phyloP scores from a whole-genome alignment of 495 filamentous ascomycete genomes.

The Podospora comata region DNA sequence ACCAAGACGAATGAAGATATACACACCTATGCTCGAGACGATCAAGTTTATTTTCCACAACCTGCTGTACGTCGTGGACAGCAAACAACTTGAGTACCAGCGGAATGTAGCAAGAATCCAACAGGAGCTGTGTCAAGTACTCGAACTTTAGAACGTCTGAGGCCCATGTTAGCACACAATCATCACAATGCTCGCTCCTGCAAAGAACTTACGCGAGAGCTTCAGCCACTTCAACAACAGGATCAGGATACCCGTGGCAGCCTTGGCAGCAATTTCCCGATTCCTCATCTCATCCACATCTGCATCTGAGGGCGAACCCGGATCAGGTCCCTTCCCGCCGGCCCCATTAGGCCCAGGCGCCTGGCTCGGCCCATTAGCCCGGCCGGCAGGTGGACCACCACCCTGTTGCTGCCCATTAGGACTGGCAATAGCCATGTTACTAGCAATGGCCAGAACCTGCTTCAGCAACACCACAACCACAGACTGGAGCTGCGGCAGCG shows the following conservation, averaged over 20 bases:
- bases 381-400: conserved; percentile 29
- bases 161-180: neutral
- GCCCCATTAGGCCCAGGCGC: conserved; percentile 25
- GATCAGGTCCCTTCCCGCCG: conserved; percentile 36
- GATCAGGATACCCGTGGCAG: conserved; percentile 79
- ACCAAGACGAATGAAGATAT: neutral
- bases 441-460: conserved; percentile 77
- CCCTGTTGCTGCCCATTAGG: conserved; percentile 27
- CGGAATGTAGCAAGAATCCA: conserved; percentile 92
- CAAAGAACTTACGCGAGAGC: conserved; percentile 68
- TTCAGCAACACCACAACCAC: conserved; percentile 92
- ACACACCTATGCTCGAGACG: conserved; percentile 73
- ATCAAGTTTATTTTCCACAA: conserved; percentile 82
- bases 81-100: conserved; percentile 89
- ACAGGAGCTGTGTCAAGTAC: conserved; percentile 85
- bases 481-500: conserved; percentile 83
- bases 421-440: conserved; percentile 38
- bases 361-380: conserved; percentile 36
- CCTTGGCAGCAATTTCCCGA: conserved; percentile 85
- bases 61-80: conserved; percentile 83
- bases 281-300: conserved; percentile 76
- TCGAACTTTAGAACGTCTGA: conserved; percentile 92
- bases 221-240: conserved; percentile 95
- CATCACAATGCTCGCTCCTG: neutral
- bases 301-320: conserved; percentile 49